These are phyloP conservation scores for Colletotrichum cereale DNA, from an alignment of 2,329 filamentous ascomycete species.

Conservation along the genomic window DNA sequence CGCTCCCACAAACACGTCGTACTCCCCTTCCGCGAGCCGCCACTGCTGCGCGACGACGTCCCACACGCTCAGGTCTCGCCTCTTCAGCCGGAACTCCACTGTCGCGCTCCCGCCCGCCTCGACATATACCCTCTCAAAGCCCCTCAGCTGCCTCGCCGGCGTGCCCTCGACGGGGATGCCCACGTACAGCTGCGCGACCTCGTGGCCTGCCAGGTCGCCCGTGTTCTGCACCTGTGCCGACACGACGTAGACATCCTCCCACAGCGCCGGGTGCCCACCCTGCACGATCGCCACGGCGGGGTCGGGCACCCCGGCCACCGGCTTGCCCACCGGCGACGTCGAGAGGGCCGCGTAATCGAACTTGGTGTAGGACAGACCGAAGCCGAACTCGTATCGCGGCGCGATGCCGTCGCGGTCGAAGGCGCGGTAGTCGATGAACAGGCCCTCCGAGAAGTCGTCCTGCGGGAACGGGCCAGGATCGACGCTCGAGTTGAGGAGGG, in stretches of 20 bases:
- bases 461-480: conserved; percentile 68
- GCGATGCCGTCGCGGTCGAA: conserved; percentile 79
- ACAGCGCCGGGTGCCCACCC: conserved; percentile 61
- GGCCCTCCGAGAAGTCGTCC: conserved; percentile 80
- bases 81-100: conserved; percentile 57
- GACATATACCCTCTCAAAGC: conserved; percentile 62
- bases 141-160: conserved; percentile 56
- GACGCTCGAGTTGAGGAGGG: conserved; percentile 72
- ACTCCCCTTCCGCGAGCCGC: conserved; percentile 56
- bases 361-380: conserved; percentile 79
- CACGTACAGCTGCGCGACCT: conserved; percentile 59
- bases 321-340: background rate
- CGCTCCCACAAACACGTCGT: conserved; percentile 23
- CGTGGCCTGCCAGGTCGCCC: conserved; percentile 56
- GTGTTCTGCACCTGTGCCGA: conserved; percentile 56
- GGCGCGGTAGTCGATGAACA: conserved; percentile 85
- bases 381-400: conserved; percentile 84
- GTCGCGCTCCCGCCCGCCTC: conserved; percentile 50
- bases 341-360: conserved; percentile 66
- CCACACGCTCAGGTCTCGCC: conserved; percentile 66
- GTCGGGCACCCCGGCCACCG: conserved; percentile 47
- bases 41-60: conserved; percentile 61
- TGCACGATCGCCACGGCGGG: conserved; percentile 54
- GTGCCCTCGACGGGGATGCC: conserved; percentile 45
- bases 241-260: conserved; percentile 58